These are phyloP conservation scores for Curvularia lunata DNA, from an alignment of 2,329 filamentous ascomycete genomes.

Conservation along the genomic window DNA sequence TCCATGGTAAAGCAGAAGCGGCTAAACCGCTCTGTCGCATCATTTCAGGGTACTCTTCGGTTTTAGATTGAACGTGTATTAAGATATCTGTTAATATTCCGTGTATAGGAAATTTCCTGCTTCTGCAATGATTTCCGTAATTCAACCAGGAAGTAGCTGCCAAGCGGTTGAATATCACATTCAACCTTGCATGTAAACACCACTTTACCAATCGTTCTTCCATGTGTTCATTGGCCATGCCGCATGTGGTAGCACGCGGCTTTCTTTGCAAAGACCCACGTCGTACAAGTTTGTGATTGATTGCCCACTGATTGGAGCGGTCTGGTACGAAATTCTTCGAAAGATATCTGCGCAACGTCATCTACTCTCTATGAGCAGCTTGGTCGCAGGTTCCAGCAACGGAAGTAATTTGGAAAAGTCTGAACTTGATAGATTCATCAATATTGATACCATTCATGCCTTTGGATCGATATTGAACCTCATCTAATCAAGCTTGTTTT, in stretches of 20 bases:
- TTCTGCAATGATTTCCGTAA: background rate
- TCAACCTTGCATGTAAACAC: background rate
- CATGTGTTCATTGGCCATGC: background rate
- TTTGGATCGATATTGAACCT: conserved; percentile 15
- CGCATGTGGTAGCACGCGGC: background rate
- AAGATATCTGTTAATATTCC: background rate
- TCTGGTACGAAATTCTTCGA: background rate
- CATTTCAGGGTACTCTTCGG: background rate
- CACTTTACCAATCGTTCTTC: background rate
- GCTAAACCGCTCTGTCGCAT: background rate
- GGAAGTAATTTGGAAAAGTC: conserved; percentile 4
- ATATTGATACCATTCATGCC: background rate
- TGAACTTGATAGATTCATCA: background rate
- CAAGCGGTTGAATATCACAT: background rate
- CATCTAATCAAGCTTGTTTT: conserved; percentile 13
- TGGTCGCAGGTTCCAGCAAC: conserved; percentile 2
- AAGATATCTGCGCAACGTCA: conserved; percentile 2
- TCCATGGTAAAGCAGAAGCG: background rate
- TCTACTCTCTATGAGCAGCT: background rate
- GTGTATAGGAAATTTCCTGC: background rate
- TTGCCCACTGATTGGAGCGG: background rate
- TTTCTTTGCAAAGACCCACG: background rate
- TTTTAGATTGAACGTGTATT: background rate
- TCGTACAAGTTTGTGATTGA: conserved; percentile 3
- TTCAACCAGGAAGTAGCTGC: background rate